Base-by-base conservation (phyloP, 108 stramenopile genomes). In the Nitzschia sp. region DNA sequence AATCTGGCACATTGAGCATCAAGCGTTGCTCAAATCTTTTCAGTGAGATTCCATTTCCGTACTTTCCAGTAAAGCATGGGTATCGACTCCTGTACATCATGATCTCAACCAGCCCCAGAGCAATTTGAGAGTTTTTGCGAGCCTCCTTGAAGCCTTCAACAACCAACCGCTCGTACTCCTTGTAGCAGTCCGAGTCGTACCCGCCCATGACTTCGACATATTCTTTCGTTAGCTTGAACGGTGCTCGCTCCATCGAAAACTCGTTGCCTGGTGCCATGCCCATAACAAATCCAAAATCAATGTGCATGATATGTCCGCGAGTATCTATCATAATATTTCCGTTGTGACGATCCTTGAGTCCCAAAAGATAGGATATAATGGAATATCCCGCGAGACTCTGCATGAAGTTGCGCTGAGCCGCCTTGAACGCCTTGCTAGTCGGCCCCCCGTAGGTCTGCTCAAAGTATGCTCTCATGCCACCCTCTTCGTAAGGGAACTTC, bases 201-300 rank as follows among this genome's bases (percentile, higher is more conserved):
- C 97, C 98, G 46, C 95, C 98, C 86, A 99, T 81, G 31, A 98
- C 92, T 66, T 98, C 96, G 26, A 97, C 81, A 69, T 97, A 95
- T 62, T 99, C 99, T 62, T 80, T 80, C 0, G 97, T 97, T 23
- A 97, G 81, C 81, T 99, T 99, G 82, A 98, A 99, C 9, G 98
- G 95, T 27, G 99, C 98, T 41, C 94, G 84, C 73, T 99, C 99
- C 74, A 98, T 81, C 41, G 83, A 87, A 72, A 97, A 98, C 58
- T 93, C 95, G 58, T 97, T 94, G 38, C 97, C 98, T 1, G 96
- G 96, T 16, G 93, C 95, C 90, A 95, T 95, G 50, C 98, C 98
- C 71, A 99, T 87, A 13, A 97, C 96, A 76, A 99, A 99, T 41
- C 99, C 99, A 79, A 98, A 99, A 72, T 99, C 99, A 66, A 99